A percentile compares a stretch with the other conserved stretches of the same genome.
These are phyloP conservation scores for Cardiosporidium cionae DNA, from an alignment of 169 alveolate genomes.

Conservation along the genomic window DNA sequence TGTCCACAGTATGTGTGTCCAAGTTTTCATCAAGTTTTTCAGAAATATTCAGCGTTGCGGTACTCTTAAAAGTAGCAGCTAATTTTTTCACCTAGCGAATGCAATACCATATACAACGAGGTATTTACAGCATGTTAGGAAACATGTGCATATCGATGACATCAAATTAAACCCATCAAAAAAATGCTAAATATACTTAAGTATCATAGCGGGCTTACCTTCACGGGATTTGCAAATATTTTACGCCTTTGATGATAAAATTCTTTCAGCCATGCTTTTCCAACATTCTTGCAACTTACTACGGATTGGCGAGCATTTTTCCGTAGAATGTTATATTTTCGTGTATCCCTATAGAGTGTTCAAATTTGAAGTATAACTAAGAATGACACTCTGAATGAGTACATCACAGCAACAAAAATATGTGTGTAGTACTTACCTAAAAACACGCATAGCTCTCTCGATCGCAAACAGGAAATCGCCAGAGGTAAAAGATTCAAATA, in stretches of 20 bases:
- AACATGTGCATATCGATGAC: too few relatives aligned
- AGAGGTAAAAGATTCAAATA: slow-evolving; percentile 53
- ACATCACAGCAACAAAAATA: not conserved
- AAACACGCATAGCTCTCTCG: slow-evolving; percentile 63
- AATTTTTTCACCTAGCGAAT: too few relatives aligned
- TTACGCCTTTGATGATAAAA: slow-evolving; percentile 68
- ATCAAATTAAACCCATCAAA: too few relatives aligned
- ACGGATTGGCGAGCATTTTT: slow-evolving; percentile 65
- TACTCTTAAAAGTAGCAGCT: too few relatives aligned
- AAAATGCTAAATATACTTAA: too few relatives aligned
- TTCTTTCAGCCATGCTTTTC: slow-evolving; percentile 75
- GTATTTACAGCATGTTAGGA: too few relatives aligned
- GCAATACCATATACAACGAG: too few relatives aligned
- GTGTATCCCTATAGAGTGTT: slow-evolving; percentile 32
- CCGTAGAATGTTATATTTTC: slow-evolving; percentile 58
- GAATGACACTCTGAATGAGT: not conserved
- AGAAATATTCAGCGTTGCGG: too few relatives aligned
- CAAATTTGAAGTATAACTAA: not conserved
- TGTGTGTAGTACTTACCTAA: slow-evolving; percentile 18
- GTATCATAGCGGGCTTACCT: too few relatives aligned
- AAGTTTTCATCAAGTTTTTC: too few relatives aligned
- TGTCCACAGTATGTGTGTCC: too few relatives aligned
- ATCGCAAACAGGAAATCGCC: slow-evolving; percentile 68
- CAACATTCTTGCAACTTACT: slow-evolving; percentile 69
- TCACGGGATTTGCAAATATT: slow-evolving; percentile 54